These are phyloP conservation scores for Hortaea sp. DNA, from an alignment of 2,329 filamentous ascomycete species.

Conservation along the genomic window DNA sequence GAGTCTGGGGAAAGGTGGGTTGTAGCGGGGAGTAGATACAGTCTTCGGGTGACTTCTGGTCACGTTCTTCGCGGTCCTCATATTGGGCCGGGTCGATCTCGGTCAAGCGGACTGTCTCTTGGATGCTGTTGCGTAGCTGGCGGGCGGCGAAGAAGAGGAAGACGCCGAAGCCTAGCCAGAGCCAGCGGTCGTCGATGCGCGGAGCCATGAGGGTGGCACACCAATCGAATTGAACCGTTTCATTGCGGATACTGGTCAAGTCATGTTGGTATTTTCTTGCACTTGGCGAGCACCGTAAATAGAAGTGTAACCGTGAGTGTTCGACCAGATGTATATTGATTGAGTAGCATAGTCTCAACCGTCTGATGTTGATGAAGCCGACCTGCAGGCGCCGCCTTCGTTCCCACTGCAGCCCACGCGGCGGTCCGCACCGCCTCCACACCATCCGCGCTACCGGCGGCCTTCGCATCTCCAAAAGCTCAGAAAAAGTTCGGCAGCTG, in stretches of 20 bases:
- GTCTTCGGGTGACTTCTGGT: slow-evolving; percentile 42
- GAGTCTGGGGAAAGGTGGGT: background rate
- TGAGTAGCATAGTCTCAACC: too few species aligned
- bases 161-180: slow-evolving; percentile 41
- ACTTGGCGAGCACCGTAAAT: too few species aligned
- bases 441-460: background rate
- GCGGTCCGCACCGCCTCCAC: background rate
- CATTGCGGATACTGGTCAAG: too few species aligned
- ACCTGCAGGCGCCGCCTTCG: too few species aligned
- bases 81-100: slow-evolving; percentile 53
- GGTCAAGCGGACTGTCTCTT: slow-evolving; percentile 52
- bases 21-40: background rate
- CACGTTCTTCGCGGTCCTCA: slow-evolving; percentile 65
- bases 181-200: slow-evolving; percentile 34
- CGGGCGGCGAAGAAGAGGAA: slow-evolving; percentile 50
- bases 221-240: too few species aligned
- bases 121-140: slow-evolving; percentile 49
- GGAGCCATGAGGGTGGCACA: slow-evolving; percentile 21
- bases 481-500: slow-evolving; percentile 12
- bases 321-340: too few species aligned
- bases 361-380: too few species aligned
- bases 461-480: background rate
- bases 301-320: too few species aligned
- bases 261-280: too few species aligned
- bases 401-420: too few species aligned